Conservation (phyloP, 2,329 filamentous ascomycete species). For the Fusarium odoratissimum region DNA sequence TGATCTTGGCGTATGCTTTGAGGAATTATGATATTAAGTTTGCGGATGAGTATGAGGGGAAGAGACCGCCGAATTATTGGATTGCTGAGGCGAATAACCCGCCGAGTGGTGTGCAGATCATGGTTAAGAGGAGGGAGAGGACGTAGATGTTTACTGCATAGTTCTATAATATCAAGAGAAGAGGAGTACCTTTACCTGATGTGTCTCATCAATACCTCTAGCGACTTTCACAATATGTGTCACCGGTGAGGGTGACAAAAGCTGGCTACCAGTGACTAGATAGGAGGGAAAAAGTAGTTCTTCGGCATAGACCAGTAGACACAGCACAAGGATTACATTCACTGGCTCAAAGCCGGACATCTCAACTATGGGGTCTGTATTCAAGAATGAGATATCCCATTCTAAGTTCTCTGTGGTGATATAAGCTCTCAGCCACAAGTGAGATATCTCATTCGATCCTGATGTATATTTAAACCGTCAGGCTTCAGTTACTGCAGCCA, state of each 20-base stretch:
- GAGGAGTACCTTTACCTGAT: rapidly evolving
- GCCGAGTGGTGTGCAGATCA: conserved; percentile 30
- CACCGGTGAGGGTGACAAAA: not conserved
- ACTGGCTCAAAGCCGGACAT: not conserved
- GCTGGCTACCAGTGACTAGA: not conserved
- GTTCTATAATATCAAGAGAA: not conserved
- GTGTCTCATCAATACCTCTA: not conserved
- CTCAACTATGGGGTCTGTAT: not conserved
- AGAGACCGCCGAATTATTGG: conserved; percentile 37
- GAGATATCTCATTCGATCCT: not conserved
- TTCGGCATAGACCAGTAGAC: not conserved
- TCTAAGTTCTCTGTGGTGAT: too few relatives aligned
- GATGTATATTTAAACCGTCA: not conserved
- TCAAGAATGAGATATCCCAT: not conserved
- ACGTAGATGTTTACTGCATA: not conserved
- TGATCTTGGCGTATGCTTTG: conserved; percentile 43
- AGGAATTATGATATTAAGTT: conserved; percentile 39
- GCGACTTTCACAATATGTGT: rapidly evolving
- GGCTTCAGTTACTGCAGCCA: not conserved
- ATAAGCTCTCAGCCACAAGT: not conserved
- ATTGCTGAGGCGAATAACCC: conserved; percentile 36
- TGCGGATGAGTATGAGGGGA: conserved; percentile 33
- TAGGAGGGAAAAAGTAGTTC: not conserved
- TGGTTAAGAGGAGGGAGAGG: conserved; percentile 28
- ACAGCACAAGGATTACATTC: not conserved